Base-by-base conservation (phyloP, 2,329 filamentous ascomycete species). In the Teratosphaeria nubilosa region DNA sequence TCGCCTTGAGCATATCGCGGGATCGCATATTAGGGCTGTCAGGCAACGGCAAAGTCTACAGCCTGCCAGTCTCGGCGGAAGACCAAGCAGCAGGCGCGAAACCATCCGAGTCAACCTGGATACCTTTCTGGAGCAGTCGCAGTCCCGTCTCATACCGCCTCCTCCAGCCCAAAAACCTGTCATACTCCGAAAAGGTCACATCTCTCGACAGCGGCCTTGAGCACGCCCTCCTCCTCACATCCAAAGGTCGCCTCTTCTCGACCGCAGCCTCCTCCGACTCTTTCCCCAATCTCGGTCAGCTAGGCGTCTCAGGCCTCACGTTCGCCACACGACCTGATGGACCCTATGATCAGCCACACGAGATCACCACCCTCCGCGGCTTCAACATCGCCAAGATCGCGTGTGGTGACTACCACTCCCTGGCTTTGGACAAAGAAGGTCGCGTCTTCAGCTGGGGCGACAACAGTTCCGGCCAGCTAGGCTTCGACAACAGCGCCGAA, bases 391-490 rank as follows among this genome's bases (percentile, higher is more conserved):
- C 78, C 5, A 82, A 88, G 63, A 86, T 97, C 59, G 91, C 92
- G 1, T 78, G 90, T 1, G 94, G 94, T 25, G 91, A 96, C 69
- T 85, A 86, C 64, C 94, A 99, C 74, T 95, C 90, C 3, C 76
- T 95, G 1, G 88, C 85, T 0, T 79, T 91, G 16, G 89, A 92
- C 69, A 82, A 82, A 60, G 79, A 86, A 56, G 92, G 92, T 16
- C 83, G 85, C 16, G 81, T 94, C 16, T 96, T 94, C 72, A 80
- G 85, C 6, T 97, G 95, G 75, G 94, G 94, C 41, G 91, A 97
- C 72, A 97, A 97, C 74, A 85, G 86, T 0, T 82, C 84, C 51
- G 94, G 94, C n/a, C 94, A 97, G 73, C 80, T 97, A 3, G 92
- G 92, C n/a, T 85, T 92, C 66, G 84, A 90, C 55, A 83, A 82